Evolutionary conservation across 2,329 filamentous ascomycete species (phyloP), one percentile per base, ranked within the genome.

Genomic region (Exutisphaerella laricina): DNA sequence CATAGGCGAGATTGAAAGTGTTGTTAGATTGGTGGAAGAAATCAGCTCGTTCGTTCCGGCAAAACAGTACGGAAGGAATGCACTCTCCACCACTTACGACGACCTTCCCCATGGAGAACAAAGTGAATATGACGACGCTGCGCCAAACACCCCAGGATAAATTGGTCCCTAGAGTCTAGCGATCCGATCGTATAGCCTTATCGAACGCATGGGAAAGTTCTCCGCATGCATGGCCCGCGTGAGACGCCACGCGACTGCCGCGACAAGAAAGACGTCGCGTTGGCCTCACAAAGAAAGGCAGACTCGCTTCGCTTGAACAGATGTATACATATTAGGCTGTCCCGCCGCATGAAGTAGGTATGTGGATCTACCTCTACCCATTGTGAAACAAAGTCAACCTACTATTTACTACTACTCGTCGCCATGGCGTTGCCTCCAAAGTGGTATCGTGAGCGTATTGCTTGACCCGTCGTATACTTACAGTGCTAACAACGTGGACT

Each of bases 371-470:
- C n/a, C n/a, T n/a, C n/a, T n/a, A n/a, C n/a, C n/a, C n/a, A n/a
- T n/a, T n/a, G n/a, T n/a, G n/a, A n/a, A n/a, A n/a, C n/a, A n/a
- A n/a, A n/a, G n/a, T n/a, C n/a, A n/a, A n/a, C n/a, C n/a, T n/a
- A n/a, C n/a, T n/a, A n/a, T n/a, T n/a, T n/a, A n/a, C n/a, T n/a
- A n/a, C n/a, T n/a, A n/a, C n/a, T 20, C 17, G 18, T 32, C 13
- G 34, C n/a, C n/a, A 78, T 78, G 74, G 70, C 66, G 58, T 61
- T 79, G 41, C 71, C 74, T 50, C 75, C 75, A 18, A 74, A 77
- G 56, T 74, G 70, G 69, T 79, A 78, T 57, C 75, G 54, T 55
- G 23, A 39, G 40, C 37, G n/a, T 20, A 37, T 18, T n/a, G 3
- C 10, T 32, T 13, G 10, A 14, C 20, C 4, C 8, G n/a, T n/a